A percentile compares a stretch with the other conserved stretches of the same genome.
phyloP scores from a whole-genome alignment of 2,329 filamentous ascomycete genomes.

The Diplocarpon mali region DNA sequence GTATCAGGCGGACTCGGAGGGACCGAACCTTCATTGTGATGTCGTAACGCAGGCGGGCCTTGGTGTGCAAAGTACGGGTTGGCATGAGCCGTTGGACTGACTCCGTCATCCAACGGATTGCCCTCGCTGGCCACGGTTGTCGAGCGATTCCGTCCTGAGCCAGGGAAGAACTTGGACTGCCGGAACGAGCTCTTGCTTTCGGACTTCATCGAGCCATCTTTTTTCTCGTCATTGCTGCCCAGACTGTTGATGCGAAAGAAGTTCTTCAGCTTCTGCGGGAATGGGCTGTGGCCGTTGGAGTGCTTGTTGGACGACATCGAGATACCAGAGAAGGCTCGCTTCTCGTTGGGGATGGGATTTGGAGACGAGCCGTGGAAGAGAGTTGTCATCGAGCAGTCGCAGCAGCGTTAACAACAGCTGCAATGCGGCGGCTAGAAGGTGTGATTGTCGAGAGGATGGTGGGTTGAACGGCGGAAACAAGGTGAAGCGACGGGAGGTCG shows the following conservation, averaged over 20 bases:
- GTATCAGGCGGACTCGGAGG: conserved; percentile 89
- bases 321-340: conserved; percentile 25
- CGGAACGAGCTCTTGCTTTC: conserved; percentile 47
- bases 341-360: conserved; percentile 23
- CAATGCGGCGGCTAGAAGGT: conserved; percentile 10
- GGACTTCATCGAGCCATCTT: conserved; percentile 27
- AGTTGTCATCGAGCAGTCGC: conserved; percentile 22
- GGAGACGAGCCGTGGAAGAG: conserved; percentile 22
- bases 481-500: no score
- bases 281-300: conserved; percentile 43
- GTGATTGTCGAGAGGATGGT: no score
- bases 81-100: conserved; percentile 86
- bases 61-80: conserved; percentile 98
- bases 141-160: conserved; percentile 77
- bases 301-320: conserved; percentile 38
- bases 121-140: conserved; percentile 89
- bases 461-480: no score
- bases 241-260: conserved; percentile 58
- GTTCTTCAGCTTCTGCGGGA: conserved; percentile 58
- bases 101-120: conserved; percentile 74
- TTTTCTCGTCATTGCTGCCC: conserved; percentile 29
- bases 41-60: conserved; percentile 81
- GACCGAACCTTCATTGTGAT: conserved; percentile 89
- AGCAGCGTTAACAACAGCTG: conserved; percentile 24
- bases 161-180: conserved; percentile 80